Evolutionary conservation across 2,329 filamentous ascomycete species (phyloP).

Genomic region (Mariannaea elegans): DNA sequence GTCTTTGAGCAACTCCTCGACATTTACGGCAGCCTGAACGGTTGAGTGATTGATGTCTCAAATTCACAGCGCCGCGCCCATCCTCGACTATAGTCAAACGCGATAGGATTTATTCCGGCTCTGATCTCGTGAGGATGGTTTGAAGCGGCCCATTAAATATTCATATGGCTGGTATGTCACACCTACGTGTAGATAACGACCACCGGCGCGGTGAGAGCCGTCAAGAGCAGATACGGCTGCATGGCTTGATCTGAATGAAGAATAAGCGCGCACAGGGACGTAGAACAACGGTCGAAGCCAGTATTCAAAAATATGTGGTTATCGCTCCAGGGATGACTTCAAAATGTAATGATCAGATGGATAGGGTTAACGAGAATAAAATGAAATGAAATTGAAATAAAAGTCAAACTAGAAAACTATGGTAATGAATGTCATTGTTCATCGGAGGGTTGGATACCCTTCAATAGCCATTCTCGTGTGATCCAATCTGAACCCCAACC

Average conservation of each 20-base stretch:
- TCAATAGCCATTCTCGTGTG: not conserved
- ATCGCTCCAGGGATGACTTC: no score
- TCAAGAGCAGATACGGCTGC: no score
- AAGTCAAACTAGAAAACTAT: not conserved
- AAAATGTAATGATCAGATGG: no score
- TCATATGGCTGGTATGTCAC: not conserved
- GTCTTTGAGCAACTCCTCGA: slow-evolving; percentile 77
- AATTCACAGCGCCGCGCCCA: slow-evolving; percentile 25
- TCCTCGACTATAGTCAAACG: not conserved
- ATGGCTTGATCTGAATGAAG: no score
- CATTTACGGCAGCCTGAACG: slow-evolving; percentile 60
- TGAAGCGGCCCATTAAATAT: not conserved
- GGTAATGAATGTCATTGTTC: not conserved
- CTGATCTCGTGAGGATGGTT: not conserved
- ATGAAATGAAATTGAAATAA: not conserved
- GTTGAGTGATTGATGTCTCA: slow-evolving; percentile 33
- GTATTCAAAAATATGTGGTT: no score
- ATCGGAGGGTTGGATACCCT: not conserved
- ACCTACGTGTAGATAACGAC: no score
- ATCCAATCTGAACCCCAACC: not conserved
- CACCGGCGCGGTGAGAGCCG: no score
- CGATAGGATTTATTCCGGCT: not conserved
- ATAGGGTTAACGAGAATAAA: not conserved
- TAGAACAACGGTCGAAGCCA: no score
- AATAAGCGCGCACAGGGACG: not conserved